Evolutionary conservation across 179 eudicot genomes (phyloP).

Genomic region (Gypsophila paniculata): DNA sequence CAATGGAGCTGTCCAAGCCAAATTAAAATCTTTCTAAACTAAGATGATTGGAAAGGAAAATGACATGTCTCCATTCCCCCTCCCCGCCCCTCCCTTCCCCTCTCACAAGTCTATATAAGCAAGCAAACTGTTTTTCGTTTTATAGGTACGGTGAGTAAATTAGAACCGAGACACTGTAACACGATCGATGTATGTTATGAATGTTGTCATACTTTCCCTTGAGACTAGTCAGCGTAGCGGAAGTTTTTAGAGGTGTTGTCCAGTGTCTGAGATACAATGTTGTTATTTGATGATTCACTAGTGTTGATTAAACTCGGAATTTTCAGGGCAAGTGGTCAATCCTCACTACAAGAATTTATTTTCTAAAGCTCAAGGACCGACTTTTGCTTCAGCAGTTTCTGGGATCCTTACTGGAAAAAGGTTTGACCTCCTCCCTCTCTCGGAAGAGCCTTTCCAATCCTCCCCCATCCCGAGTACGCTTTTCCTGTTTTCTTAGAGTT

Average conservation of each 20-base stretch:
- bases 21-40: too few relatives aligned
- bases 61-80: too few relatives aligned
- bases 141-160: too few relatives aligned
- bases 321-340: constrained; percentile 66
- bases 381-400: constrained; percentile 51
- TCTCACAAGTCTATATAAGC: too few relatives aligned
- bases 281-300: not conserved
- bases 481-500: not conserved
- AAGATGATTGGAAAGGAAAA: too few relatives aligned
- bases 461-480: not conserved
- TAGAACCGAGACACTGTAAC: too few relatives aligned
- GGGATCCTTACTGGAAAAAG: constrained; percentile 80
- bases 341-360: constrained; percentile 49
- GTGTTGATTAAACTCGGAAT: not conserved
- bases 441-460: not conserved
- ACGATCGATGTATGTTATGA: too few relatives aligned
- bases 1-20: too few relatives aligned
- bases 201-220: too few relatives aligned
- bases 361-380: constrained; percentile 41
- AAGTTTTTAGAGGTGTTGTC: not conserved
- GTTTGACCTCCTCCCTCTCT: constrained; percentile 28
- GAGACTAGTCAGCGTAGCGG: not conserved
- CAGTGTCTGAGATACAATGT: not conserved
- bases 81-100: too few relatives aligned
- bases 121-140: too few relatives aligned